Evolutionary conservation across 2,329 filamentous ascomycete genomes (phyloP).

Genomic region (Nemania sp.): DNA sequence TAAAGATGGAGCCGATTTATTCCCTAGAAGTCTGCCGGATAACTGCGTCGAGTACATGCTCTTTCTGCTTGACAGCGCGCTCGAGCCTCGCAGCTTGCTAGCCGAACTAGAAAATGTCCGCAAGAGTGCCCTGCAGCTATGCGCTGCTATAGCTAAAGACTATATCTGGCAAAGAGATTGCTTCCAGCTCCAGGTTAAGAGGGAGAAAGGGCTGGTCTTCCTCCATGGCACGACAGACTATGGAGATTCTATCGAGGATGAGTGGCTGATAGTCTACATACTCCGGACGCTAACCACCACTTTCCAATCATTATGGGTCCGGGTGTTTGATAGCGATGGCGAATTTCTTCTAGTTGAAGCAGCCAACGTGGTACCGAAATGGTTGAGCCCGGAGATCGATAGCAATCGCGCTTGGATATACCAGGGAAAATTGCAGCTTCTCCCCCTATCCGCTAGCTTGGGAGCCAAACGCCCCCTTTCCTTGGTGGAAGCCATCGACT

Average conservation of each 20-base stretch:
- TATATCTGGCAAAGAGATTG: constrained; percentile 96
- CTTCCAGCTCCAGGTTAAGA: constrained; percentile 77
- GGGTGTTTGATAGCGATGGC: constrained; percentile 87
- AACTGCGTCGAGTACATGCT: constrained; percentile 89
- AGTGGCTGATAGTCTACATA: constrained; percentile 95
- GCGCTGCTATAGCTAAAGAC: constrained; percentile 74
- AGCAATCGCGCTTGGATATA: constrained; percentile 92
- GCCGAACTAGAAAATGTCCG: constrained; percentile 77
- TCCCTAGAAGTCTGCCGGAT: constrained; percentile 70
- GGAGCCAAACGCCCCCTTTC: constrained; percentile 61
- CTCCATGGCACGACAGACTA: constrained; percentile 86
- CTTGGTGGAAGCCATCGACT: constrained; percentile 72
- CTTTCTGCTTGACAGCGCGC: constrained; percentile 72
- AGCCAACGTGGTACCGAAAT: constrained; percentile 85
- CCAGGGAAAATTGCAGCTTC: constrained; percentile 78
- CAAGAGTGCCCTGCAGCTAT: constrained; percentile 73
- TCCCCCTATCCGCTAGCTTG: constrained; percentile 65
- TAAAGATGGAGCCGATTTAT: constrained; percentile 49
- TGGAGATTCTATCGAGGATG: constrained; percentile 94
- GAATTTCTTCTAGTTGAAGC: constrained; percentile 97
- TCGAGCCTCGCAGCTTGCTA: constrained; percentile 69
- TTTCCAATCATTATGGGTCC: constrained; percentile 82
- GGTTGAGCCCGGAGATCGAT: constrained; percentile 92
- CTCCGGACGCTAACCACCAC: constrained; percentile 82
- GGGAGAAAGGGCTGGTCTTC: constrained; percentile 66